Base-by-base conservation (phyloP, 768 basidiomycete genomes). In the Grammothele lineata region DNA sequence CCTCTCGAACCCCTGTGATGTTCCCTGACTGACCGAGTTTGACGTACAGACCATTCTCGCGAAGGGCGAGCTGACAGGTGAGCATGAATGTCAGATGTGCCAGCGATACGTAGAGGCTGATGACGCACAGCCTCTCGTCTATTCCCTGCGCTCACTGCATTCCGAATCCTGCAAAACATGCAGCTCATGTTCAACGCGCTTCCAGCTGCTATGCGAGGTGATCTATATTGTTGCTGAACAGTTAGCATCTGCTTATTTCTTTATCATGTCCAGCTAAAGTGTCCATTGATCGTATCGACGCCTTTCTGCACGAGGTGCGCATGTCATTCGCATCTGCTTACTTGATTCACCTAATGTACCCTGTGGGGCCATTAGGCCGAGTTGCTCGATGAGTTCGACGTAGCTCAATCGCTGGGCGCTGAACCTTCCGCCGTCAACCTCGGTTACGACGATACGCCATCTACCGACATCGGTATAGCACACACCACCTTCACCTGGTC, bases 401-500 rank as follows among this genome's bases (percentile, higher is more conserved):
- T 62, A 41, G 47, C 27, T 14, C 27, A 30, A 30, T 7, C 60
- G 5, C 21, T 7, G 14, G 14, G 27, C 27, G 27, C 7, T 7
- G 27, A 30, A 7, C 8, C 27, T 14, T 30, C 14, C 27, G 14
- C 27, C 27, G 27, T n/a, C n/a, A n/a, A n/a, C 27, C 27, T 30
- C 27, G 8, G 27, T 7, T 14, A 30, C 27, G 8, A 30, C 43
- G 56, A 0, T 78, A 66, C 55, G 48, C 66, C 9, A 56, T 58
- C 36, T n/a, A n/a, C n/a, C 27, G 27, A 30, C 27, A 30, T 30
- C 14, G 27, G 81, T 3, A 76, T 83, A 52, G 66, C 69, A 10
- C 64, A 81, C 49, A 75, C 80, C 0, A 61, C 62, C 1, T 87
- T 85, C 57, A 64, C 73, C 0, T 87, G 84, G 84, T 67, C 74